A percentile compares a stretch with the other conserved stretches of the same genome.
phyloP scores from a whole-genome alignment of 257 asterid species.

The Jacaranda mimosifolia region DNA sequence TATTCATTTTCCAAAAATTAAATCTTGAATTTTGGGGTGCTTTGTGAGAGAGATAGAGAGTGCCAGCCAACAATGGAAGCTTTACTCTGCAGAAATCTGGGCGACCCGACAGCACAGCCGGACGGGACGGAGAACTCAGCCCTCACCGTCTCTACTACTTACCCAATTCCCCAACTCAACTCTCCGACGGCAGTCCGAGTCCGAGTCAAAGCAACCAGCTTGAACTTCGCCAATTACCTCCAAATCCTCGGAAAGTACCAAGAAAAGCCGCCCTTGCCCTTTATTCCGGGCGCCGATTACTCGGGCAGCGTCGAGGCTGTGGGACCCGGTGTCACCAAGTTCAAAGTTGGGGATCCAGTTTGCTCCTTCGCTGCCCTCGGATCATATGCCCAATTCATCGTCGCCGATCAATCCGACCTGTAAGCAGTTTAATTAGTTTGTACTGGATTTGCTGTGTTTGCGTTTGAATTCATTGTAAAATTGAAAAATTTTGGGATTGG shows the following conservation, averaged over 20 bases:
- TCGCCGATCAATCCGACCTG: constrained; percentile 82
- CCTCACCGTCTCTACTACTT: constrained; percentile 51
- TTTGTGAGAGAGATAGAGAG: background rate
- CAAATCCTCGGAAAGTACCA: constrained; percentile 91
- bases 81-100: constrained; percentile 72
- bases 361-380: constrained; percentile 82
- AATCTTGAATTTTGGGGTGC: too few species aligned
- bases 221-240: constrained; percentile 94
- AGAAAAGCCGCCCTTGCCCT: constrained; percentile 82
- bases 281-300: constrained; percentile 93
- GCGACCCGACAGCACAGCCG: constrained; percentile 81
- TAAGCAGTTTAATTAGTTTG: constrained; percentile 39
- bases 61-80: constrained; percentile 74
- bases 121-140: constrained; percentile 60
- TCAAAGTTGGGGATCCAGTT: constrained; percentile 80
- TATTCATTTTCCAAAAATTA: too few species aligned
- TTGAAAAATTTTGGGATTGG: background rate
- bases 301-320: constrained; percentile 84
- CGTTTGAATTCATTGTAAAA: background rate
- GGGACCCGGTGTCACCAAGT: constrained; percentile 73
- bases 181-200: constrained; percentile 74
- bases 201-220: constrained; percentile 84
- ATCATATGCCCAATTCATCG: constrained; percentile 83
- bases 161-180: constrained; percentile 74
- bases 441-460: background rate